Evolutionary conservation across 805 yeast species (phyloP), one percentile per base, ranked within the genome.

Genomic region (Soucietia sequanensis): DNA sequence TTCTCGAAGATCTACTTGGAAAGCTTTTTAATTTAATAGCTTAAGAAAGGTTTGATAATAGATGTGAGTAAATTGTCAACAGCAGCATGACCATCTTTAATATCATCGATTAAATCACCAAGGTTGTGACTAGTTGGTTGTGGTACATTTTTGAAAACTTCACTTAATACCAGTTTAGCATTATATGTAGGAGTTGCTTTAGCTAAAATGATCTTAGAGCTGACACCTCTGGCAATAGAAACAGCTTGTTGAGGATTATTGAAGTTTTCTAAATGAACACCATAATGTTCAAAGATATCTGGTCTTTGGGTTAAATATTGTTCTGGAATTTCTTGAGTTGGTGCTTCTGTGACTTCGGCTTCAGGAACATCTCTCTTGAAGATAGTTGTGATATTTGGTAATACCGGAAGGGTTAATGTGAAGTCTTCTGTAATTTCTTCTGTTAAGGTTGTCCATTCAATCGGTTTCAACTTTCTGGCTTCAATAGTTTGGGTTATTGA

Each of bases 301-400:
- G 29, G 29, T 12, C n/a, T 27, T 5, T 14, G 19, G 11, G 17
- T 13, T 10, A 9, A 15, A 12, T 13, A 15, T 14, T 27, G 17
- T 14, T 27, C 19, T 6, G 29, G 19, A 14, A 27, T 24, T 10
- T 10, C 18, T 9, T 27, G 19, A 27, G 19, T 14, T 14, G 8
- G 12, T 12, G 21, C 15, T 2, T n/a, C 17, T 15, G 10, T 2
- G 2, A 15, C 19, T 13, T 13, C 4, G 13, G 33, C 24, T n/a
- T 14, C 23, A n/a, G 31, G 13, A 18, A 11, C 31, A 6, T 40
- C 44, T 5, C 26, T 30, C 9, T 41, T 41, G 3, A 21, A 31
- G 17, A 15, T 9, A 15, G 29, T 13, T 5, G 16, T 4, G 8
- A n/a, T 27, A 27, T 9, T 27, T 14, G 9, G 17, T 21, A 21